Percentiles rank a stretch among this genome's conserved stretches.
Conservation (phyloP, 1,284 basidiomycete genomes). For the Ceratobasidium sp. region DNA sequence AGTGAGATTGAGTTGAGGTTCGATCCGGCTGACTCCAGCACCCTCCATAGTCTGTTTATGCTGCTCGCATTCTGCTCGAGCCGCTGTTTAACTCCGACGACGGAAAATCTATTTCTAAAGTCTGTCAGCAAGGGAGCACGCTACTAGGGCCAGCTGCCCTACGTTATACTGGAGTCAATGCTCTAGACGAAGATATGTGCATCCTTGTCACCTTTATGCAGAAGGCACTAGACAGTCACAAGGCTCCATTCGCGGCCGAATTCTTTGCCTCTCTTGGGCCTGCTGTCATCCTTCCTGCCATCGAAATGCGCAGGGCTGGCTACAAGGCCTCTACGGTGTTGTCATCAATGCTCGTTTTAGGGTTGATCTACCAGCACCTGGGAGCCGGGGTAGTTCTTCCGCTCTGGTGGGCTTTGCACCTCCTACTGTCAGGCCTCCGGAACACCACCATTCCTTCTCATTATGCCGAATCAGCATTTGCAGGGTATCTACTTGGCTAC, state of each 20-base stretch:
- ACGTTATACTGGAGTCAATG: not conserved
- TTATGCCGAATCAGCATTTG: slow-evolving; percentile 27
- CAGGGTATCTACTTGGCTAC: slow-evolving; percentile 29
- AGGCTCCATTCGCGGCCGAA: slow-evolving; percentile 8
- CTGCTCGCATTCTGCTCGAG: not conserved
- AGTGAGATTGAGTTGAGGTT: not conserved
- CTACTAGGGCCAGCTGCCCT: no score
- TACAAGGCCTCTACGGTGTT: slow-evolving; percentile 9
- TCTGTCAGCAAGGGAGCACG: not conserved
- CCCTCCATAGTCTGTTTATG: slow-evolving; percentile 25
- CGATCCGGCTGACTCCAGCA: not conserved
- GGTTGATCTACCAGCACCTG: slow-evolving; percentile 10
- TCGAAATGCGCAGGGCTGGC: slow-evolving; percentile 37
- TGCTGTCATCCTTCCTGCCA: slow-evolving; percentile 10
- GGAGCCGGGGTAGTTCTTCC: slow-evolving; percentile 20
- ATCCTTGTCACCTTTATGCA: slow-evolving; percentile 22
- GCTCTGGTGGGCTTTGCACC: slow-evolving; percentile 22
- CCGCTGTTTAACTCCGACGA: not conserved
- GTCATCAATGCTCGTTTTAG: slow-evolving; percentile 25
- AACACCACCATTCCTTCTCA: slow-evolving; percentile 13
- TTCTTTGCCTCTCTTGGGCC: slow-evolving; percentile 26
- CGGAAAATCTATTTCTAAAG: not conserved
- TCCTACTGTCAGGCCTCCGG: not conserved
- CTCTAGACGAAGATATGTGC: not conserved
- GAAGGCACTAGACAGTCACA: slow-evolving; percentile 1